Evolutionary conservation across 495 filamentous ascomycete genomes (phyloP).

Genomic region (Staphylotrichum longicolle): DNA sequence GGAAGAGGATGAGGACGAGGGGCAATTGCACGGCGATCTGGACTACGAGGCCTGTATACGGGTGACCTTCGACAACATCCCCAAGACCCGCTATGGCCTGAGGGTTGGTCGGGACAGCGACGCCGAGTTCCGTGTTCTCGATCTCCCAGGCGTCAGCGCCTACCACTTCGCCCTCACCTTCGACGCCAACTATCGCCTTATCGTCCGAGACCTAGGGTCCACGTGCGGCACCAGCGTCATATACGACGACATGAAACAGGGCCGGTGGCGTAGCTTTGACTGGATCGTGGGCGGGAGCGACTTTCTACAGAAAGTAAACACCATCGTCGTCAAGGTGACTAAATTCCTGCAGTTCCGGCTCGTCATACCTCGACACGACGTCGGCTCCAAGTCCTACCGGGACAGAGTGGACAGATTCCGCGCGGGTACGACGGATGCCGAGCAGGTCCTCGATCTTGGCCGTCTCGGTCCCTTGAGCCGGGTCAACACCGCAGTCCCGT

Average conservation of each 20-base stretch:
- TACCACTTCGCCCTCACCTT: conserved; percentile 19
- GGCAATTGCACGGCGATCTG: too few relatives aligned
- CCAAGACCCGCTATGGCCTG: conserved; percentile 8
- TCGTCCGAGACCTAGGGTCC: conserved; percentile 15
- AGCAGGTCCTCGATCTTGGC: conserved; percentile 6
- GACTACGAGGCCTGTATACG: too few relatives aligned
- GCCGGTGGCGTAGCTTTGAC: conserved; percentile 11
- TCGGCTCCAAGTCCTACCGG: conserved; percentile 12
- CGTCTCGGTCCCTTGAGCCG: conserved; percentile 2
- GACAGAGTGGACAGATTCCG: conserved; percentile 1
- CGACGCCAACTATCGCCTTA: conserved; percentile 15
- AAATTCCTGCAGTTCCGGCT: conserved; percentile 6
- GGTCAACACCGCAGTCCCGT: not conserved
- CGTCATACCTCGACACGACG: conserved; percentile 17
- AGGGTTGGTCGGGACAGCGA: conserved; percentile 6
- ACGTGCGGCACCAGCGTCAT: conserved; percentile 12
- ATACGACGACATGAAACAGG: conserved; percentile 14
- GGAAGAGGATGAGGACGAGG: too few relatives aligned
- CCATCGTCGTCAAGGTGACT: not conserved
- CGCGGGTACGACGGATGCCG: conserved; percentile 5
- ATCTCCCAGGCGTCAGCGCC: conserved; percentile 8
- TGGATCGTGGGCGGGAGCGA: conserved; percentile 19
- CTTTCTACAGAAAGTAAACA: conserved; percentile 4
- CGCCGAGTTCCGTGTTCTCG: conserved; percentile 9
- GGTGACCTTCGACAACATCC: too few relatives aligned